Evolutionary conservation across 345 rosid species (phyloP).

Genomic region (Salix caprea): DNA sequence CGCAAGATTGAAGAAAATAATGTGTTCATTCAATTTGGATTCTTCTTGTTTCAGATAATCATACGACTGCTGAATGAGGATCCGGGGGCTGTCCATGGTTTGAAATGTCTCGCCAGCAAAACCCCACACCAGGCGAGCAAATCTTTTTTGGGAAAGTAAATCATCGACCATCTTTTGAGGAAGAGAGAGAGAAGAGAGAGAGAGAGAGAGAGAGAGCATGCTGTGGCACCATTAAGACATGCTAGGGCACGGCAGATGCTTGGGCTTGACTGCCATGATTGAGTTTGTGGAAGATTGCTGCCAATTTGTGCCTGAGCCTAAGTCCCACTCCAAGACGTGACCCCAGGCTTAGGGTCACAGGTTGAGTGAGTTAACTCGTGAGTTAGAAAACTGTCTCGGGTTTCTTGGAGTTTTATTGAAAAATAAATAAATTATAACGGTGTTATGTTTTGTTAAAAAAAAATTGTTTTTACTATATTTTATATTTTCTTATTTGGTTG

Average conservation of each 20-base stretch:
- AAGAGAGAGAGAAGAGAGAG: not conserved
- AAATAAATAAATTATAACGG: too few species aligned
- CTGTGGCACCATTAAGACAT: slow-evolving; percentile 10
- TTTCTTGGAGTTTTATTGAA: too few species aligned
- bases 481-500: too few species aligned
- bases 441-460: too few species aligned
- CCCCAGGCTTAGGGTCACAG: too few species aligned
- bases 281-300: not conserved
- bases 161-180: not conserved
- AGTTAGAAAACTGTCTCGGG: too few species aligned
- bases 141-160: not conserved
- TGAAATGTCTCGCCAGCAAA: slow-evolving; percentile 4
- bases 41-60: not conserved
- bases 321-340: too few species aligned
- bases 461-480: too few species aligned
- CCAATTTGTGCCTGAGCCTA: not conserved
- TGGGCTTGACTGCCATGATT: slow-evolving; percentile 9
- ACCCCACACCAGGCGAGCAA: not conserved
- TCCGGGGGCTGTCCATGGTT: not conserved
- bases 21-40: not conserved
- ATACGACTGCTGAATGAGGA: not conserved
- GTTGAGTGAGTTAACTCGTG: too few species aligned
- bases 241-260: slow-evolving; percentile 17
- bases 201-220: not conserved
- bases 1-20: not conserved